A percentile compares a stretch with the other conserved stretches of the same genome.
These are phyloP conservation scores for Dactylis glomerata DNA, from an alignment of 176 grass and related monocot species.

Conservation along the genomic window DNA sequence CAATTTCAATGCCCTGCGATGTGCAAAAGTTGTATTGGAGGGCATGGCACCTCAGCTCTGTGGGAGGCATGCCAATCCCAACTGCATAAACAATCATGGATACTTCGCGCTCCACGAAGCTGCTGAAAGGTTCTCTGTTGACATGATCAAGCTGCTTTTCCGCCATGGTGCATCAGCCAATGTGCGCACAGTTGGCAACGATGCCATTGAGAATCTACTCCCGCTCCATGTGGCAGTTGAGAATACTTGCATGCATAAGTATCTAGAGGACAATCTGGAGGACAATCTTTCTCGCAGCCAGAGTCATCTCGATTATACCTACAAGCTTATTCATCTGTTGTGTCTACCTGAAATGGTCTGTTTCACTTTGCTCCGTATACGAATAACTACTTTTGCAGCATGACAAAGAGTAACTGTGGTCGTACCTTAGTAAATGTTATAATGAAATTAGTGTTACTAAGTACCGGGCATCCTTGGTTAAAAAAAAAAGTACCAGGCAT, in stretches of 20 bases:
- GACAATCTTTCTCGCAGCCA: not conserved
- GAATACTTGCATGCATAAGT: conserved; percentile 32
- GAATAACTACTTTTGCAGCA: not conserved
- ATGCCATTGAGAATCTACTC: conserved; percentile 21
- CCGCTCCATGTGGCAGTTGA: conserved; percentile 29
- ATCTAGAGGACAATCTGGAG: too few species aligned
- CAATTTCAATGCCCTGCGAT: not conserved
- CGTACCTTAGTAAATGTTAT: not conserved
- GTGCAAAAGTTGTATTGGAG: conserved; percentile 11
- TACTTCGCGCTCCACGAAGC: conserved; percentile 24
- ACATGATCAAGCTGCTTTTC: conserved; percentile 35
- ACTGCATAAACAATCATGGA: conserved; percentile 20
- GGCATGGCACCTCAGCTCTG: not conserved
- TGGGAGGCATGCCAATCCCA: conserved; percentile 17
- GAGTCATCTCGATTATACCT: not conserved
- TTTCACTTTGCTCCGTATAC: not conserved
- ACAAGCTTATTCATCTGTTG: conserved; percentile 25
- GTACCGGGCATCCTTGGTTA: too few species aligned
- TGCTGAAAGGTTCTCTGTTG: conserved; percentile 29
- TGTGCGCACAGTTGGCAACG: conserved; percentile 9
- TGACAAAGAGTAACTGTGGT: not conserved
- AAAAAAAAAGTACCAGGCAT: too few species aligned
- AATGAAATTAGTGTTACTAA: not conserved
- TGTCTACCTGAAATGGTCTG: conserved; percentile 30
- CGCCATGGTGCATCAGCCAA: conserved; percentile 11